phyloP scores from a whole-genome alignment of 2,329 filamentous ascomycete species.

The Westerdykella sp. region DNA sequence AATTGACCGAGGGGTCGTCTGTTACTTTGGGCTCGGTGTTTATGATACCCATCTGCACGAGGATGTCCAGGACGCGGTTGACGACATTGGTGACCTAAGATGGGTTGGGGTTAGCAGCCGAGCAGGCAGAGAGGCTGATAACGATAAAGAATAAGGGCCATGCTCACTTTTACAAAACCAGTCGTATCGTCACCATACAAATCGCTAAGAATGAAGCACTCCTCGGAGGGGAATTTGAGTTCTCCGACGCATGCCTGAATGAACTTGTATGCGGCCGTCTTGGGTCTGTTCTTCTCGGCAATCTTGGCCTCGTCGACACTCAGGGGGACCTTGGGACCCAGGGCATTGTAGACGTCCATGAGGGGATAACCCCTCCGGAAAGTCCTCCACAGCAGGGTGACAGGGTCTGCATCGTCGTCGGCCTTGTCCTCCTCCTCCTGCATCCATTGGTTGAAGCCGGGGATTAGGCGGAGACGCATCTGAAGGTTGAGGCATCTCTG shows the following conservation, averaged over 20 bases:
- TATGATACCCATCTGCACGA: constrained; percentile 71
- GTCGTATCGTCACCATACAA: constrained; percentile 91
- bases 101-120: constrained; percentile 11
- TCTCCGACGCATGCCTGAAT: constrained; percentile 82
- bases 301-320: constrained; percentile 59
- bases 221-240: constrained; percentile 68
- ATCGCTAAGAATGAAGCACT: constrained; percentile 89
- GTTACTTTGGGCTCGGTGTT: constrained; percentile 38
- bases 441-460: constrained; percentile 71
- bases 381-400: constrained; percentile 84
- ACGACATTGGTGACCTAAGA: constrained; percentile 77
- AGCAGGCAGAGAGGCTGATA: not conserved
- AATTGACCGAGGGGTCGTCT: constrained; percentile 42
- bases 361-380: constrained; percentile 79
- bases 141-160: not conserved
- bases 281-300: constrained; percentile 66
- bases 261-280: constrained; percentile 88
- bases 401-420: constrained; percentile 66
- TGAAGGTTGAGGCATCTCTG: constrained; percentile 88
- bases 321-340: constrained; percentile 64
- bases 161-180: constrained; percentile 80
- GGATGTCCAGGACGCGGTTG: constrained; percentile 82
- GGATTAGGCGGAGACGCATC: constrained; percentile 73
- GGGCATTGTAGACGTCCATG: constrained; percentile 80
- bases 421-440: constrained; percentile 65